phyloP scores from a whole-genome alignment of 768 basidiomycete species.

The Xanthoconium purpureum region DNA sequence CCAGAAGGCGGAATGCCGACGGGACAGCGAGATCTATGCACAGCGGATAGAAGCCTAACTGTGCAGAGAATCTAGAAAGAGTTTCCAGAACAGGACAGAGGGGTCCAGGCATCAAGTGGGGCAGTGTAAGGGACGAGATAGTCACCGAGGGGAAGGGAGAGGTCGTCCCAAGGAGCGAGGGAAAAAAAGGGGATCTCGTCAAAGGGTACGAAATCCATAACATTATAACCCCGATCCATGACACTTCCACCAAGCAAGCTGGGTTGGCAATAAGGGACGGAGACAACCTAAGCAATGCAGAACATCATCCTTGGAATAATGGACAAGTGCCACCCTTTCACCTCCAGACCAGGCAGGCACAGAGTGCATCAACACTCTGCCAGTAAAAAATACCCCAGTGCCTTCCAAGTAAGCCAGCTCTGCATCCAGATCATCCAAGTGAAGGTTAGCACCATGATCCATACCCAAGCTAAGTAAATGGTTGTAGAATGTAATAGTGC shows the following conservation, averaged over 20 bases:
- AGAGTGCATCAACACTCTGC: not conserved
- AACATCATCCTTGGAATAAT: not conserved
- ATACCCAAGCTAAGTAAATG: not conserved
- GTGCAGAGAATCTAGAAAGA: too few species aligned
- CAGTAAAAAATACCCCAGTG: not conserved
- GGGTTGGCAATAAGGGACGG: not conserved
- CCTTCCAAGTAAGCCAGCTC: not conserved
- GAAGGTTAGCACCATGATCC: not conserved
- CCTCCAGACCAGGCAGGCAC: not conserved
- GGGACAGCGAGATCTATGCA: too few species aligned
- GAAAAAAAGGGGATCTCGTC: too few species aligned
- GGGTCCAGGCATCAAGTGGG: too few species aligned
- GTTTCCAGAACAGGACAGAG: too few species aligned
- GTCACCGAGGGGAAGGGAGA: too few species aligned
- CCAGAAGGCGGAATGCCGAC: too few species aligned
- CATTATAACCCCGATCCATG: not conserved
- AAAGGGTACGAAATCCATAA: too few species aligned
- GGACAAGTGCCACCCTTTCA: not conserved
- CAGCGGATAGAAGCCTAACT: too few species aligned
- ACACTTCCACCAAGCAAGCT: not conserved
- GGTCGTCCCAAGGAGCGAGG: too few species aligned
- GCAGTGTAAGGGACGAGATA: too few species aligned
- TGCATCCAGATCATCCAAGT: not conserved
- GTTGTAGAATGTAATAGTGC: not conserved
- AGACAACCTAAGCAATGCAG: not conserved